These are phyloP conservation scores for Kodamaea lidongshanica DNA, from an alignment of 805 yeast species.

Conservation along the genomic window DNA sequence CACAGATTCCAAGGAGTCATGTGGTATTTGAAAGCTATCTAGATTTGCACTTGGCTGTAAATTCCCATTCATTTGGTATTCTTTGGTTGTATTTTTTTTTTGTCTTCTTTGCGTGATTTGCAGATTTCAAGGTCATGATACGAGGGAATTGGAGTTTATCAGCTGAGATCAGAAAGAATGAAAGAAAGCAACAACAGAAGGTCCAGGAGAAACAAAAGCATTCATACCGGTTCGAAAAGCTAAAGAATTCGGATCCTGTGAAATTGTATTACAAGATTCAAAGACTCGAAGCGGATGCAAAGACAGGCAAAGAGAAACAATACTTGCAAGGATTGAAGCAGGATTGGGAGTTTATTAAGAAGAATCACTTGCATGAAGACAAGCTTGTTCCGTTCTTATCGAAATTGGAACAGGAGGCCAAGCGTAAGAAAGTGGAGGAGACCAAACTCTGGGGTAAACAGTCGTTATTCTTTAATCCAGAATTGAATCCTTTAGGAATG, in stretches of 20 bases:
- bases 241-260: slow-evolving; percentile 30
- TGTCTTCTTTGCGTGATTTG: background rate
- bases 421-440: slow-evolving; percentile 12
- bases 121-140: slow-evolving; percentile 13
- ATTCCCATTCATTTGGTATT: slow-evolving; percentile 5
- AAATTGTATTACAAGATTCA: slow-evolving; percentile 28
- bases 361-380: slow-evolving; percentile 29
- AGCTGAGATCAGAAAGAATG: slow-evolving; percentile 32
- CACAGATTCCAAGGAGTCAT: slow-evolving; percentile 35
- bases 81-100: slow-evolving; percentile 5
- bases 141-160: slow-evolving; percentile 30
- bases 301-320: slow-evolving; percentile 12
- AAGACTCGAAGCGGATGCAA: slow-evolving; percentile 16
- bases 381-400: slow-evolving; percentile 21
- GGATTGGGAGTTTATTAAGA: slow-evolving; percentile 37
- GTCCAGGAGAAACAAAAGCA: slow-evolving; percentile 34
- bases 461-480: slow-evolving; percentile 60
- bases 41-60: slow-evolving; percentile 1
- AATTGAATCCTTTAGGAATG: slow-evolving; percentile 55
- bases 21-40: slow-evolving; percentile 21
- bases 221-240: slow-evolving; percentile 19
- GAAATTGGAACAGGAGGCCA: slow-evolving; percentile 14
- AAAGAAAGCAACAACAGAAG: slow-evolving; percentile 29
- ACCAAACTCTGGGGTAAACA: slow-evolving; percentile 36
- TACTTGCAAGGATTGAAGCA: slow-evolving; percentile 23